Conservation (phyloP, 1,284 basidiomycete genomes). For the Thecaphora frezii region DNA sequence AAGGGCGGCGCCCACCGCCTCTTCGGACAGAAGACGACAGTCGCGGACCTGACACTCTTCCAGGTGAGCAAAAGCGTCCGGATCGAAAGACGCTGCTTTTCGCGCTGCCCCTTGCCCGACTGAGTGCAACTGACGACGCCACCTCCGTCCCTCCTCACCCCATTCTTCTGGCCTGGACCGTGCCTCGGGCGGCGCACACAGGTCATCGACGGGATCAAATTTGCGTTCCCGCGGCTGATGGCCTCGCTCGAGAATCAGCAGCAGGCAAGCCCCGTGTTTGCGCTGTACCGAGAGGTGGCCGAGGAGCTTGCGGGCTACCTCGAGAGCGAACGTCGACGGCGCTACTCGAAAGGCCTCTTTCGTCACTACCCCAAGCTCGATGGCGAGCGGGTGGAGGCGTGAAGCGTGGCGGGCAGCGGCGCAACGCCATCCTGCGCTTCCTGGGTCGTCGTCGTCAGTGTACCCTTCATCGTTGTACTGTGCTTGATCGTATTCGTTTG, state of each 20-base stretch:
- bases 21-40: conserved; percentile 61
- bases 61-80: conserved; percentile 26
- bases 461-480: no score
- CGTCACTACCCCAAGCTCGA: conserved; percentile 64
- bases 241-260: conserved; percentile 42
- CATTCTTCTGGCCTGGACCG: no score
- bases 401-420: no score
- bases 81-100: no score
- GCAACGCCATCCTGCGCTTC: no score
- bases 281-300: conserved; percentile 39
- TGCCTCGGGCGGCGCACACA: conserved; percentile 17
- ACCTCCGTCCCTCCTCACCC: no score
- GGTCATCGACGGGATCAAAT: conserved; percentile 61
- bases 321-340: conserved; percentile 60
- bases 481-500: no score
- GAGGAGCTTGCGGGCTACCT: conserved; percentile 62
- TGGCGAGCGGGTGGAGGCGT: conserved; percentile 21
- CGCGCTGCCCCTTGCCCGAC: no score
- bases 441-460: no score
- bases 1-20: conserved; percentile 55
- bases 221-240: conserved; percentile 64
- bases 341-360: conserved; percentile 63
- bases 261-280: conserved; percentile 54
- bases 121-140: no score
- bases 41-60: conserved; percentile 64